Base-by-base conservation (phyloP, 179 eudicot species). In the Nepenthes alata region DNA sequence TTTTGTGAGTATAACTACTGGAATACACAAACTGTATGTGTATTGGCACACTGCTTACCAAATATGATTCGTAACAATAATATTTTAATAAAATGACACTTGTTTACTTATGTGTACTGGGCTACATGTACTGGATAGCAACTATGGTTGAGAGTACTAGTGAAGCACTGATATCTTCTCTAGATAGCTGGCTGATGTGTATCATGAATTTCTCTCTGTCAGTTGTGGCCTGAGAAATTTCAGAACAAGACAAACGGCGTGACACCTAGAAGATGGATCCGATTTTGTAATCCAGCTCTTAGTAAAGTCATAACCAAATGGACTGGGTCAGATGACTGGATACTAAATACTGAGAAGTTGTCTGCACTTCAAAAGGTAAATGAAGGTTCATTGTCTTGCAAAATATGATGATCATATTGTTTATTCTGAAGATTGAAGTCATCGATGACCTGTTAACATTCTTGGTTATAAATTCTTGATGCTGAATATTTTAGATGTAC, bases 201-300 rank as follows among this genome's bases (percentile, higher is more conserved):
- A 35, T 35, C 35, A 15, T n/a, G 11, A 25, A 55, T 39, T 25
- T 61, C 70, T 72, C 5, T 34, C 12, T 55, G 37, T 9, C 79
- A 91, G 97, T 55, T 90, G 59, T 87, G 97, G 97, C 97, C 97
- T 62, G 81, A 85, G 75, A 90, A 90, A 68, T 90, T 90, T 74
- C 97, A 90, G 78, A 90, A 90, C 67, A 90, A 90, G 75, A 90
- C 97, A 57, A 90, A 90, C 65, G 97, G 97, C 63, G 97, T 90
- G 58, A 90, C 97, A 13, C 93, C 95, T 48, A 69, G 97, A 80
- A 85, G 97, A 75, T 90, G 97, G 97, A 85, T 90, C 57, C 73
- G 76, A 35, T 90, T 87, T 71, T 90, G 97, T 73, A 90, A 90
- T 74, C 93, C 95, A 57, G 79, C 74, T 61, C 80, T 90, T 41